Evolutionary conservation across 805 yeast species (phyloP), one percentile per base, ranked within the genome.

Genomic region (Metschnikowia gruessii): DNA sequence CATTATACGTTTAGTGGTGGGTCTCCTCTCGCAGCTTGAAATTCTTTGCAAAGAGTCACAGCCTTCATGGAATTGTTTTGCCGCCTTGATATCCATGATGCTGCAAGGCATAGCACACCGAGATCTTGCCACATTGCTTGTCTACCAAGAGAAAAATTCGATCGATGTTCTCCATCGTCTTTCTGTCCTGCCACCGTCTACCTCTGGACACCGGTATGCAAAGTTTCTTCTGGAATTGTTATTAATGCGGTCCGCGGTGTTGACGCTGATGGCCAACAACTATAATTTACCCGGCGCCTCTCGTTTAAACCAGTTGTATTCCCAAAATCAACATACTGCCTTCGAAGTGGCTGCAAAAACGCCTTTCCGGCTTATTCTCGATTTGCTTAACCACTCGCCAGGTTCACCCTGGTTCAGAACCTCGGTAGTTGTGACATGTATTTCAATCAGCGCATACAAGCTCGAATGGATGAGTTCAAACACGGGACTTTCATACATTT

Each of bases 331-430:
- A 30, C 45, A 35, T 6, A 24, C 40, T 1, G 57, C 56, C 13
- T 52, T 40, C 22, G 48, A 44, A 10, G 30, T 50, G 9, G 53
- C 55, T 9, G 46, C 40, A 15, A 48, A 29, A 11, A 37, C 32
- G 4, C 59, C 59, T 0, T 48, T 52, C 22, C 43, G 41, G 12
- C 50, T 49, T 28, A 36, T 49, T 3, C 26, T 51, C 12, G 59
- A 55, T 29, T 30, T 52, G 19, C 45, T 53, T 19, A 50, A 53
- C 28, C 59, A 53, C n/a, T 37, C 42, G 1, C 24, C 36, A 18
- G 42, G 40, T 15, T 28, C 40, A 8, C 13, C 32, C 15, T 42
- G 41, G 16, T 34, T 28, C 22, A 37, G 17, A 4, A 41, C 40
- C 13, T n/a, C 48, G 1, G 42, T 42, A 2, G 35, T 50, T n/a